These are phyloP conservation scores for Pythium vanterpoolii DNA, from an alignment of 352 stramenopile species.

Conservation along the genomic window DNA sequence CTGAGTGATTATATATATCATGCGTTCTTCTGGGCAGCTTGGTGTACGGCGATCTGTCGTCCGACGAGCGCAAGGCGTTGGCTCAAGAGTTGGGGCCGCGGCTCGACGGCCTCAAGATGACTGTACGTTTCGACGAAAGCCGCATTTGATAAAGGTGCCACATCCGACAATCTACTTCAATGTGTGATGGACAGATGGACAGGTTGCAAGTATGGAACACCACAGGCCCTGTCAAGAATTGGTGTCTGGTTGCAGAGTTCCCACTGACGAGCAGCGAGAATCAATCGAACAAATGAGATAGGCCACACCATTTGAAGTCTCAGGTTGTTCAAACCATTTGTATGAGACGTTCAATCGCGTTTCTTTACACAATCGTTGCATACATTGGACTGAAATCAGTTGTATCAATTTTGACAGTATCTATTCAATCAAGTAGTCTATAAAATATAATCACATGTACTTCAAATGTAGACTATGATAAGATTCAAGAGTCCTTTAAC, in stretches of 20 bases:
- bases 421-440: neutral
- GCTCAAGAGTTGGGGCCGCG: constrained; percentile 36
- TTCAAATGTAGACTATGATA: neutral
- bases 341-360: constrained; percentile 11
- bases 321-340: neutral
- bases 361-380: constrained; percentile 9
- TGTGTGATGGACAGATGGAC: constrained; percentile 22
- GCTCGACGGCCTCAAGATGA: constrained; percentile 29
- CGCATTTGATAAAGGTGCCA: neutral
- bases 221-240: constrained; percentile 33
- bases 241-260: constrained; percentile 38
- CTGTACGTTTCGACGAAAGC: constrained; percentile 22
- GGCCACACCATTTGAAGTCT: neutral
- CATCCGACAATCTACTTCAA: neutral
- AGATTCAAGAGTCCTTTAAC: neutral
- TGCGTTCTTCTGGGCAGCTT: constrained; percentile 24
- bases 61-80: constrained; percentile 26
- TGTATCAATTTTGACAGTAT: neutral
- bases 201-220: constrained; percentile 57
- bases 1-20: neutral
- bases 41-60: constrained; percentile 50
- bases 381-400: too few relatives aligned
- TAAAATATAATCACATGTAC: neutral
- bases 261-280: constrained; percentile 7
- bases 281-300: constrained; percentile 7